Evolutionary conservation across 495 filamentous ascomycete genomes (phyloP), one percentile per base, ranked within the genome.

Genomic region (Xylaria palmicola): DNA sequence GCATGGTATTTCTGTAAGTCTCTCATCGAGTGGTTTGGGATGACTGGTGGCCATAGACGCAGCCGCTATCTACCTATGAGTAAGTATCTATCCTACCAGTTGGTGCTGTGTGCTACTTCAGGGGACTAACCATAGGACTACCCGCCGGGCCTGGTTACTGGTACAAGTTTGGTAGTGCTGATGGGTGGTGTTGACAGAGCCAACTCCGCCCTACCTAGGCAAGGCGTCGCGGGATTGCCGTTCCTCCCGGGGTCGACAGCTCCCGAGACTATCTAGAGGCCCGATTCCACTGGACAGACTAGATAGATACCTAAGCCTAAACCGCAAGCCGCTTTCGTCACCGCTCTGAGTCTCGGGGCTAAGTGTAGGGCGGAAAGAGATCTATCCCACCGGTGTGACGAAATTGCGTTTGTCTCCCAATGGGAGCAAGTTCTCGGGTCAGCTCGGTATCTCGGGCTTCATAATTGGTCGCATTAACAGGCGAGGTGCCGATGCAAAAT

Each of bases 391-490:
- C 32, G 20, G 30, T 22, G 24, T 29, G 60, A 64, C 58, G 58
- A 64, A n/a, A 60, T 69, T 56, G 24, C 37, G 26, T 4, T 22
- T 32, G 13, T 32, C 44, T 63, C 39, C 62, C 66, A 64, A 20
- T 41, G 40, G 43, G 34, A 22, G 32, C 30, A 3, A 47, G 29
- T 19, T 32, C 43, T 52, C 60, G 67, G 59, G 40, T 41, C 45
- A 49, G 27, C 29, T 67, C 67, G 67, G 67, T 43, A 63, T 58
- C 53, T 65, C 65, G 67, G 67, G 3, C 40, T 65, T 61, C 49
- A 19, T 63, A n/a, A 44, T 37, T 47, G 44, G 34, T 17, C 15
- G 17, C n/a, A 29, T 48, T 34, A n/a, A n/a, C 55, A 59, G n/a
- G 19, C 19, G 39, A 17, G 12, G 19, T 57, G 39, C 36, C 29